Base-by-base conservation (phyloP, 1,139 yeast genomes). In the Pichiaceae sp. region DNA sequence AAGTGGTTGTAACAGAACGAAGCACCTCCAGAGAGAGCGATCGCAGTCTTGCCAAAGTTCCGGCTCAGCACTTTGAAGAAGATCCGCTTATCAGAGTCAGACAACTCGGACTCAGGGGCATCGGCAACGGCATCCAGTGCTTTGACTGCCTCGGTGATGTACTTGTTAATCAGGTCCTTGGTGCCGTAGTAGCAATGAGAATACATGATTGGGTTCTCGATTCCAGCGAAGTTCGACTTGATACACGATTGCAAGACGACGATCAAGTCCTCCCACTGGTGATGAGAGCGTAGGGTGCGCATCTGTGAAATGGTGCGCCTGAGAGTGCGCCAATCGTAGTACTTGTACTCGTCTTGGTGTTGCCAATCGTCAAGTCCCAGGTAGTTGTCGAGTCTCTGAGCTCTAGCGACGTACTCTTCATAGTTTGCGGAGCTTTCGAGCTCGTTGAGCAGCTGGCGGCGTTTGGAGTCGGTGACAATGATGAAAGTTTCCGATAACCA, bases 1-100 rank as follows among this genome's bases (percentile, higher is more conserved):
- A 81, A 78, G 58, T 83, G 94, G 21, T 79, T 75, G 48, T 79
- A 79, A 1, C 89, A 76, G 58, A 82, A 83, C 31, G 84, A 73
- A 0, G 89, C 94, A 12, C 93, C 94, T 1, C 94, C 93, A 41
- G 83, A 74, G 28, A 83, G 64, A 46, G 86, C 78, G 17, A 83
- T 60, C 0, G 93, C 89, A 0, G 87, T 66, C 44, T 72, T 74
- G 6, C 93, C 94, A 52, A 74, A 78, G 50, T 80, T 81, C 48
- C 75, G 73, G 57, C 69, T 70, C 19, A 78, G 66, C 17, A 70
- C 68, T 38, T 70, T 67, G 59, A 82, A 79, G 44, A 81, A 69
- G n/a, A 61, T 56, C 27, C 70, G 60, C 50, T 78, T 79, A 2
- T 63, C 56, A 2, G 58, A 62, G 2, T 53, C 41, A 3, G 68